Percentiles rank a stretch among this genome's conserved stretches.
Evolutionary conservation across 2,329 filamentous ascomycete species (phyloP).

Genomic region (Fusarium globosum): DNA sequence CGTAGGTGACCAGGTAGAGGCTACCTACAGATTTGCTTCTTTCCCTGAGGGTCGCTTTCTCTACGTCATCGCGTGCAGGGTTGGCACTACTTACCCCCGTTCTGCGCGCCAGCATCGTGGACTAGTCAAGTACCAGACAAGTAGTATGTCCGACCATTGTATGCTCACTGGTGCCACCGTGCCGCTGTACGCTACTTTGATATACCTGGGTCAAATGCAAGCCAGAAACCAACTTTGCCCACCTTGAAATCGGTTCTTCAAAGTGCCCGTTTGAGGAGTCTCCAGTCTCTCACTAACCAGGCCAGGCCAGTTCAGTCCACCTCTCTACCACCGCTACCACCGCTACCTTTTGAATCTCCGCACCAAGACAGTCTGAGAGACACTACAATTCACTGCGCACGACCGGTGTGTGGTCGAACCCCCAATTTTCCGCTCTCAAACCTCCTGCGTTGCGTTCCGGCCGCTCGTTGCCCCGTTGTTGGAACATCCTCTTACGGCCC

Average conservation of each 20-base stretch:
- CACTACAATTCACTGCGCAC: conserved; percentile 12
- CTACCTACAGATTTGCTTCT: conserved; percentile 17
- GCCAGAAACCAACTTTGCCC: conserved; percentile 41
- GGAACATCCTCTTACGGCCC: conserved; percentile 29
- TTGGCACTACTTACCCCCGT: conserved; percentile 22
- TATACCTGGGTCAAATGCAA: conserved; percentile 14
- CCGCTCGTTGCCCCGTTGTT: conserved; percentile 34
- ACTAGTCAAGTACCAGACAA: conserved; percentile 14
- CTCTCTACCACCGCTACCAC: conserved; percentile 37
- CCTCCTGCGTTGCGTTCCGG: conserved; percentile 31
- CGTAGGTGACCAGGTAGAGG: conserved; percentile 6
- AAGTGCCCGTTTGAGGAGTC: conserved; percentile 24
- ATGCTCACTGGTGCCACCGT: neutral
- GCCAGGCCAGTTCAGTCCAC: conserved; percentile 27
- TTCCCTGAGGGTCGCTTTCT: conserved; percentile 30
- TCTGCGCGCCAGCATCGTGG: conserved; percentile 30
- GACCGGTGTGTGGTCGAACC: conserved; percentile 34
- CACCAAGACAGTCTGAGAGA: conserved; percentile 35
- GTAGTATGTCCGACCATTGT: neutral
- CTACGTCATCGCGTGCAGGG: conserved; percentile 45
- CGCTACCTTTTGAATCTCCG: conserved; percentile 41
- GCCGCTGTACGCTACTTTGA: conserved; percentile 10
- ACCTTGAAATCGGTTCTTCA: conserved; percentile 33
- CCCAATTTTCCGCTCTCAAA: conserved; percentile 36
- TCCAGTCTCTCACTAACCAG: conserved; percentile 35